Base-by-base conservation (phyloP, 2,329 filamentous ascomycete species). In the Penicillium sumatraense region DNA sequence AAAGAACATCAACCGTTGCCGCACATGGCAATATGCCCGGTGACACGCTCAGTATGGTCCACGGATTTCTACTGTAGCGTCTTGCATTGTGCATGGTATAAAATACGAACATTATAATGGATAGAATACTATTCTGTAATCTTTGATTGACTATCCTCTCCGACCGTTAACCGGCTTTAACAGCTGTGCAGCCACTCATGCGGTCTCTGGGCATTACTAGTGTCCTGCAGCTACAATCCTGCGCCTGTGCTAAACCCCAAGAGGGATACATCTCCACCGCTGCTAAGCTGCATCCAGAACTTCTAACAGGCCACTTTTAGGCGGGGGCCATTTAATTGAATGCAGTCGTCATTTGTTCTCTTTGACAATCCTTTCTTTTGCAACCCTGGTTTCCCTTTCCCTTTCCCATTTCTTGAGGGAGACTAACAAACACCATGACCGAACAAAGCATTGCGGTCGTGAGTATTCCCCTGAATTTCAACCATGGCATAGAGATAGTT, bases 391-490 rank as follows among this genome's bases (percentile, higher is more conserved):
- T 16, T 27, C 13, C 14, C 11, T 16, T n/a, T n/a, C n/a, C n/a
- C n/a, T n/a, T n/a, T n/a, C n/a, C n/a, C n/a, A n/a, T n/a, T n/a
- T n/a, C n/a, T n/a, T n/a, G n/a, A n/a, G 23, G 23, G 36, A 21
- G 23, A 42, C 18, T 18, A 31, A n/a, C 16, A 6, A 24, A 3
- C 24, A 51, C 18, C 7, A 51, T 51, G 49, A 14, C 38, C 14
- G 49, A 51, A 13, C 35, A 51, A 33, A 3, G 18, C 7, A 51
- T 51, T 44, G 49, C 24, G 5, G 49, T 51, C 13, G 49, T 50
- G 18, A 14, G 38, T 51, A 20, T 3, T 26, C n/a, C 21, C 10
- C 14, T 26, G 10, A 7, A 29, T 24, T 18, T 36, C 33, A 38
- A 11, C 21, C 9, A 13, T 7, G 3, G 21, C 18, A 38, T 21